Base-by-base conservation (phyloP, 2,329 filamentous ascomycete species). In the Stachybotrys chlorohalonatus region DNA sequence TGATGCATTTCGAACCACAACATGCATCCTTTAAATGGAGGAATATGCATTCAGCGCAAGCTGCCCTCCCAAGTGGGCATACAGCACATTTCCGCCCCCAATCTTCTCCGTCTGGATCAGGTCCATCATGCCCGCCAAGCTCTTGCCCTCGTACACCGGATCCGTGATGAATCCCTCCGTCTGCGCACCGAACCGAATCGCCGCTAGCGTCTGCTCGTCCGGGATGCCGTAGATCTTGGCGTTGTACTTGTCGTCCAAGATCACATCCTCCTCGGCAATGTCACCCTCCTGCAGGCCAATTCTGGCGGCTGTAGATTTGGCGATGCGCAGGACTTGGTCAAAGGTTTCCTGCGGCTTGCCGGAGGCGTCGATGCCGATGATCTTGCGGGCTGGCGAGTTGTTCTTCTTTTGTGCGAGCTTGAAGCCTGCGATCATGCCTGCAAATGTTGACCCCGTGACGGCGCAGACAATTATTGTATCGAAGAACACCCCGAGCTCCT, bases 131-230 rank as follows among this genome's bases (percentile, higher is more conserved):
- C 86, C 86, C 5, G 85, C 85, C 66, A 90, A 70, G 60, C 82
- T 87, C 78, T 90, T 90, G 1, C 87, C 87, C 70, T 89, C 86
- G 63, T 90, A 90, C 1, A 90, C 86, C 0, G 86, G 86, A 64
- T 90, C 86, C 0, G 85, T 89, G 58, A 90, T 86, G 61, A 90
- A 84, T 0, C 80, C 86, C 71, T 90, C 87, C 1, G 82, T 87
- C 56, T 73, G 68, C 0, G 86, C 86, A 6, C 82, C 84, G 63
- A 87, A 84, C 66, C 79, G 79, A 65, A 90, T 89, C 0, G 85
- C 86, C 36, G 83, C 83, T 52, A 85, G 76, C 1, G 86, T 90
- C 62, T 73, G 72, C 65, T 81, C 70, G 59, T 87, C 83, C 0
- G 85, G 84, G 55, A 88, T 76, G 2, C 86, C 87, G 66, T 90